Evolutionary conservation across 805 yeast species (phyloP), one percentile per base, ranked within the genome.

Genomic region (Yamadazyma kitorensis): DNA sequence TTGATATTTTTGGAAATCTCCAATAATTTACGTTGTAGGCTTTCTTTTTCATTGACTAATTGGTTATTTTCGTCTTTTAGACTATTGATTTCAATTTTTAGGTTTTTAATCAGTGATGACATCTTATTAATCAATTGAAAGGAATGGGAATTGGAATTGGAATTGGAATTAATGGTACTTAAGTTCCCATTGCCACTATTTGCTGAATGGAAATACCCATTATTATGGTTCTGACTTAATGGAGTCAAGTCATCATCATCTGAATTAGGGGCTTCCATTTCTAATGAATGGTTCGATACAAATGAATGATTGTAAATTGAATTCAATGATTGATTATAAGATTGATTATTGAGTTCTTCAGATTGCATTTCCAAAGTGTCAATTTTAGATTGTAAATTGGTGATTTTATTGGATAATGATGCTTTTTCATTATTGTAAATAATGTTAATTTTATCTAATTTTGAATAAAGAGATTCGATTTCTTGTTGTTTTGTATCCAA

Each of bases 81-180:
- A 0, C 84, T 71, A 27, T 76, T 58, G 11, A 88, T 56, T 51
- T 93, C 97, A 17, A 83, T 74, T 54, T 91, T 96, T 25, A 91
- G 64, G 36, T 89, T 71, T 39, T 95, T 72, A 13, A 91, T 78
- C 31, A 80, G 86, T 0, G 85, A 63, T 29, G 89, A 79, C 69
- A 93, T 70, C 48, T 82, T 85, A 41, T 82, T 78, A 30, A 86
- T 74, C 34, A 86, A 54, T 51, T 84, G 96, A 27, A 81, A 70
- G 14, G 42, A 37, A 17, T 34, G 30, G 10, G 35, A 27, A 6
- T n/a, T 16, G 20, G 18, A 31, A 12, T 31, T 22, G 5, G 25
- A 20, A 20, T 8, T 7, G 8, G 19, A 13, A 15, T 19, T 20
- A 29, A 6, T 17, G 7, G 10, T 10, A 18, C 14, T 11, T 9